These are phyloP conservation scores for Aspergillus pseudoterreus DNA, from an alignment of 2,329 filamentous ascomycete genomes.

Conservation along the genomic window DNA sequence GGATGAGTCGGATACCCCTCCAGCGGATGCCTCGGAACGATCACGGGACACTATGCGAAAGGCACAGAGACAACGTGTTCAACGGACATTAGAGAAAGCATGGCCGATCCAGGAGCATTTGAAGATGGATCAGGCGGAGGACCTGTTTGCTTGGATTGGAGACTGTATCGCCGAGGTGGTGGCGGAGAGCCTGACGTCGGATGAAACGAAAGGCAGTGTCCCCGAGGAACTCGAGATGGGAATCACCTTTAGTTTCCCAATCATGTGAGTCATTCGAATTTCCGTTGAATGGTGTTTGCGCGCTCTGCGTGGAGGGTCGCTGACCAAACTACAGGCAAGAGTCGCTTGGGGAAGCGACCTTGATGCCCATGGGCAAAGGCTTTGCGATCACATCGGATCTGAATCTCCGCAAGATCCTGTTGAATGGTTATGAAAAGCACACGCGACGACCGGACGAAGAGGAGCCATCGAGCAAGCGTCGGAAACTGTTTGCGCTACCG, in stretches of 20 bases:
- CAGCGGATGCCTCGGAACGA: slow-evolving; percentile 32
- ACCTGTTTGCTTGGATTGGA: slow-evolving; percentile 78
- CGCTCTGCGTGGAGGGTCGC: not conserved
- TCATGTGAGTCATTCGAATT: slow-evolving; percentile 38
- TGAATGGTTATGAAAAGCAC: slow-evolving; percentile 53
- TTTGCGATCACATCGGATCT: slow-evolving; percentile 55
- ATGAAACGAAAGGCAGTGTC: slow-evolving; percentile 35
- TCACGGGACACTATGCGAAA: slow-evolving; percentile 44
- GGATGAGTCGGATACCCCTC: slow-evolving; percentile 31
- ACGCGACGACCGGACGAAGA: slow-evolving; percentile 37
- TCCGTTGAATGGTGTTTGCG: not conserved
- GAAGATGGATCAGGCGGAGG: slow-evolving; percentile 65
- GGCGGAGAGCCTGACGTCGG: slow-evolving; percentile 45
- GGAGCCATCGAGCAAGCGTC: slow-evolving; percentile 43
- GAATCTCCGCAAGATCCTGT: slow-evolving; percentile 52
- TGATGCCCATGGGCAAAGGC: slow-evolving; percentile 58
- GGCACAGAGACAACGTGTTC: slow-evolving; percentile 45
- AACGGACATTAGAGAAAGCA: slow-evolving; percentile 46
- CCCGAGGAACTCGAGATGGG: slow-evolving; percentile 48
- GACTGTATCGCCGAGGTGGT: slow-evolving; percentile 72
- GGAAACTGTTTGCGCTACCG: slow-evolving; percentile 53
- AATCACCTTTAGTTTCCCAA: slow-evolving; percentile 49
- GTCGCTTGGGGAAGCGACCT: slow-evolving; percentile 50
- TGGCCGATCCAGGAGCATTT: slow-evolving; percentile 55
- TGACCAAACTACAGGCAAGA: slow-evolving; percentile 42